Base-by-base conservation (phyloP, 1,139 yeast species). In the Pichia inconspicua region DNA sequence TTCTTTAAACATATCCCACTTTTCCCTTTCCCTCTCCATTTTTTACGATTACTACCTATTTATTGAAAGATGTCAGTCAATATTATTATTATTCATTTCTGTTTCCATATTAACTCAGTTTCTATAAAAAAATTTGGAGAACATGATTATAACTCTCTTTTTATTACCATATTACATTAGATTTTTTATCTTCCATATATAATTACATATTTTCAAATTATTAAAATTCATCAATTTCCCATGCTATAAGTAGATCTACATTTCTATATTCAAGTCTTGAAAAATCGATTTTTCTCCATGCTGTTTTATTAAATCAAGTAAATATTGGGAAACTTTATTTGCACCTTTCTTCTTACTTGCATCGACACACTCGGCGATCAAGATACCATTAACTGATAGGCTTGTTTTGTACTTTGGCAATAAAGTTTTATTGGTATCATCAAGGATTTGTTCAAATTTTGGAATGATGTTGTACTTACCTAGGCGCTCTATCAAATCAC, bases 291-390 rank as follows among this genome's bases (percentile, higher is more conserved):
- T 45, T 19, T 44, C 40, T 0, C 55, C 55, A 41, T 45, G 42
- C 3, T 36, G 38, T 7, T 35, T 25, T 5, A 47, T 39, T 25
- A 70, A 60, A 41, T 70, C 67, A 43, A 75, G 58, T 12, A 77
- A 59, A 27, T 73, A 69, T 62, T 68, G 70, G 2, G 82, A 80
- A 25, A 77, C 78, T 49, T 71, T 62, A 4, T 75, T 70, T 62
- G 70, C 67, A 2, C 77, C 78, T 49, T 61, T 67, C 53, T 72
- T 73, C 55, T 75, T 74, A 39, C 71, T 69, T n/a, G 56, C 57
- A 48, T 74, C 78, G 35, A 55, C 56, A 2, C 73, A 74, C 14
- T 61, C 57, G 8, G 78, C 73, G 22, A 75, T 64, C 6, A 63
- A 56, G 4, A 61, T 56, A 37, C 69, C 71, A 40, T 69, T 66